Evolutionary conservation across 192 early-diverging fungal genomes (phyloP).

Genomic region (Coemansia sp.): DNA sequence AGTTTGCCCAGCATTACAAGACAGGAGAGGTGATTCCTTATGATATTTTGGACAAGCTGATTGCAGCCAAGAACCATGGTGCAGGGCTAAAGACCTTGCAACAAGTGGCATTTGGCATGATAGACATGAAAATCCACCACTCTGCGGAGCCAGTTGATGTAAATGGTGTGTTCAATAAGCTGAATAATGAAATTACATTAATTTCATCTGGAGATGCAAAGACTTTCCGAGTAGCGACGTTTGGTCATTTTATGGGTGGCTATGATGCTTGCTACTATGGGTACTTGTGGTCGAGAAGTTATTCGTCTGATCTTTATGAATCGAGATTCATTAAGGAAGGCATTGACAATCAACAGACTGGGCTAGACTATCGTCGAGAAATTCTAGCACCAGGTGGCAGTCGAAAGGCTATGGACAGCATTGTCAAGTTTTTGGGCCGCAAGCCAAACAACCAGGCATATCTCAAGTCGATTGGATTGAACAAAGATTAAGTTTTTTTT

Average conservation of each 20-base stretch:
- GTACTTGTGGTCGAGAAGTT: conserved; percentile 76
- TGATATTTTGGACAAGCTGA: conserved; percentile 62
- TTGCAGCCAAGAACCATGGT: conserved; percentile 71
- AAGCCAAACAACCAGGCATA: conserved; percentile 78
- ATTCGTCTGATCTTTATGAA: conserved; percentile 78
- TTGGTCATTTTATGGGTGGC: conserved; percentile 69
- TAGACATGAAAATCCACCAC: conserved; percentile 74
- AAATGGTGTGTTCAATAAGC: background rate
- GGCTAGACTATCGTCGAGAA: conserved; percentile 22
- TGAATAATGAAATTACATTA: conserved; percentile 45
- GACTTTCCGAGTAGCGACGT: conserved; percentile 54
- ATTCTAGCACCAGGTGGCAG: conserved; percentile 45
- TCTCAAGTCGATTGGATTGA: conserved; percentile 64
- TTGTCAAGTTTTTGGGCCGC: conserved; percentile 73
- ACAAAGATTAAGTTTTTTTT: no score
- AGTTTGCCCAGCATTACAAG: conserved; percentile 66
- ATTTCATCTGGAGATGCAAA: conserved; percentile 45
- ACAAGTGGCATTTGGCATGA: conserved; percentile 74
- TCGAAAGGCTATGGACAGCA: conserved; percentile 65
- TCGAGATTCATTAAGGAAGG: conserved; percentile 63
- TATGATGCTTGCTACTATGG: conserved; percentile 76
- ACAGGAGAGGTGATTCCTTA: conserved; percentile 68
- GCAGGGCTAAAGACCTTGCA: conserved; percentile 69
- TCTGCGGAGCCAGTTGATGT: background rate
- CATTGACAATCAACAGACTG: conserved; percentile 33